Base-by-base conservation (phyloP, 2,329 filamentous ascomycete species). In the Fusarium humuli region DNA sequence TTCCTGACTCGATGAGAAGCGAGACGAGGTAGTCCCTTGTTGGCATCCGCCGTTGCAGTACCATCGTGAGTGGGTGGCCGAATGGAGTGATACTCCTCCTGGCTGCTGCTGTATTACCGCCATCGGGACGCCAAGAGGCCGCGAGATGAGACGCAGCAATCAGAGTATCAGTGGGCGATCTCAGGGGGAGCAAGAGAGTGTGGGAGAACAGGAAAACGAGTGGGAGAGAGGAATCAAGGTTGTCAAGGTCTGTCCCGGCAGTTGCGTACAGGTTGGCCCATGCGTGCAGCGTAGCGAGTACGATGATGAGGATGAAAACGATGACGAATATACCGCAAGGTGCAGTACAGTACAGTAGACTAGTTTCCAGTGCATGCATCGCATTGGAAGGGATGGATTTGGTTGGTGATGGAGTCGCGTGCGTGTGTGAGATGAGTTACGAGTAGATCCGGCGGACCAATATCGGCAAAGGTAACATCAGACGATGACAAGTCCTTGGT, bases 61-160 rank as follows among this genome's bases (percentile, higher is more conserved):
- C 18, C 72, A 74, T 73, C 23, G 45, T 50, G 63, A 48, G 70
- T 75, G 72, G 71, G 49, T 66, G 58, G 67, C 65, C 57, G 52
- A 69, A 67, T 67, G 61, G 60, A 61, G 67, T 54, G 67, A 61
- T 68, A 27, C 42, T 29, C 50, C 57, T 66, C 57, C 42, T 37
- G 18, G 34, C 18, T n/a, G 34, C 18, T n/a, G 34, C 56, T 20
- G 20, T 27, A 42, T 29, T 53, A 55, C 69, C 64, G 71, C 69
- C 48, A 45, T 66, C 41, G 50, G 65, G 65, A 57, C 7, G 61
- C 62, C 62, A 56, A 70, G 62, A 47, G 25, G 47, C 30, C 41
- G 23, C 34, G 47, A 48, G 49, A 63, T 67, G 60, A 65, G 60
- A 67, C 59, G 57, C 42, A 70, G 41, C 46, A 59, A 66, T 55